Base-by-base conservation (phyloP, 176 grass and related monocot genomes). In the Urochloa ruziziensis region DNA sequence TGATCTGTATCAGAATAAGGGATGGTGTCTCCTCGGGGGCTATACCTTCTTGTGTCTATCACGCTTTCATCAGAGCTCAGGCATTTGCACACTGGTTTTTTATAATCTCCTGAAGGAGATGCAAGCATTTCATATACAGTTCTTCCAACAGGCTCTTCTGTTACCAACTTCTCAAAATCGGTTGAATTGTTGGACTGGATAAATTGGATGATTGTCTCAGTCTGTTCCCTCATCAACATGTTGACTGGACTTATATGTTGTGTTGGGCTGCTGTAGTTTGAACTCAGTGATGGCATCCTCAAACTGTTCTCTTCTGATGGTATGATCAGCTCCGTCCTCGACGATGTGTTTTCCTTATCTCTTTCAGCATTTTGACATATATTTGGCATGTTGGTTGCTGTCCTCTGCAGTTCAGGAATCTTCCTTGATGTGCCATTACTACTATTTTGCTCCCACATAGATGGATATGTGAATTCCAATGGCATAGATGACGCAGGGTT, bases 401-500 rank as follows among this genome's bases (percentile, higher is more conserved):
- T 37, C 30, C 24, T 19, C 16, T 43, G 42, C 16, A 65, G 34
- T 61, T 79, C 37, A 59, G 65, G 21, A 27, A 48, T 19, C 25
- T 73, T 56, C 77, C 69, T 88, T 36, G 77, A 53, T 29, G 47
- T 74, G 27, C 10, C 5, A 14, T 53, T 74, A 74, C 28, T 53
- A 74, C 47, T 18, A 53, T 74, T 52, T 74, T 1, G 15, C 24
- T 78, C 75, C 36, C 74, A 77, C 19, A 35, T 66, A 66, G 77
- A 46, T 17, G 29, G 19, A 80, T 82, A 80, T 49, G 27, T 21
- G 36, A 73, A 83, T 69, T 91, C 81, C 67, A 82, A 74, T 44
- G 78, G 78, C 70, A 82, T 53, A 17, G 82, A 85, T 67, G 71
- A 90, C 78, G 23, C 47, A 80, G 23, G 46, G 32, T 68, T 51